Conservation (phyloP, 2,329 filamentous ascomycete species). For the Penicillium sp. region DNA sequence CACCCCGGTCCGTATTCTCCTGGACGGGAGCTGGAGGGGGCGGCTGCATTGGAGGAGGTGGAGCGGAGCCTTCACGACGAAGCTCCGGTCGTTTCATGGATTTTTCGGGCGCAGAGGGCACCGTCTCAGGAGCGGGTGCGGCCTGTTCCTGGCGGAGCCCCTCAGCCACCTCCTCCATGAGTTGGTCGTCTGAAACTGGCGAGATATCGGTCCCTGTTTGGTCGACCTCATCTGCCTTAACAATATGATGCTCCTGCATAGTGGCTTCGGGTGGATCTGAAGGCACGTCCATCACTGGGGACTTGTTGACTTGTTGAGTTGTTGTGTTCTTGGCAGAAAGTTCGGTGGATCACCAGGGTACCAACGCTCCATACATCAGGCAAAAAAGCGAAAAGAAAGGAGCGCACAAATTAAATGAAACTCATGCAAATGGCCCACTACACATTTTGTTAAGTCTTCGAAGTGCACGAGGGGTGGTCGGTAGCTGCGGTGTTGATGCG, state of each 20-base stretch:
- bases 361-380: conserved; percentile 1
- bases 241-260: conserved; percentile 42
- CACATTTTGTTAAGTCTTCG: background rate
- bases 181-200: conserved; percentile 45
- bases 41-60: conserved; percentile 47
- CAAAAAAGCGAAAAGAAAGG: conserved; percentile 8
- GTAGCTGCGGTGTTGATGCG: conserved; percentile 2
- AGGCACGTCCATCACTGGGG: conserved; percentile 30
- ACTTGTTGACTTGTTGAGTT: background rate
- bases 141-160: conserved; percentile 38
- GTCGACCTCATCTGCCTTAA: conserved; percentile 53
- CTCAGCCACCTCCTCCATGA: conserved; percentile 44
- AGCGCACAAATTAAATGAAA: background rate
- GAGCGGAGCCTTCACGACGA: conserved; percentile 38
- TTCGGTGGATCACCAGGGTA: conserved; percentile 10
- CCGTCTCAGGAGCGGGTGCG: conserved; percentile 11
- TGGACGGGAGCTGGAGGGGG: conserved; percentile 49
- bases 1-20: conserved; percentile 40
- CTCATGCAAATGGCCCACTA: background rate
- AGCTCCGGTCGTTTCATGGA: conserved; percentile 36
- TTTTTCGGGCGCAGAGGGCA: conserved; percentile 18
- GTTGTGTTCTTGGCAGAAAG: conserved; percentile 6
- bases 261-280: conserved; percentile 23
- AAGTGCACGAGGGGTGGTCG: background rate
- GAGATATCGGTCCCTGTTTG: conserved; percentile 49